Base-by-base conservation (phyloP, 2,329 filamentous ascomycete genomes). In the Aaosphaeria arxii region DNA sequence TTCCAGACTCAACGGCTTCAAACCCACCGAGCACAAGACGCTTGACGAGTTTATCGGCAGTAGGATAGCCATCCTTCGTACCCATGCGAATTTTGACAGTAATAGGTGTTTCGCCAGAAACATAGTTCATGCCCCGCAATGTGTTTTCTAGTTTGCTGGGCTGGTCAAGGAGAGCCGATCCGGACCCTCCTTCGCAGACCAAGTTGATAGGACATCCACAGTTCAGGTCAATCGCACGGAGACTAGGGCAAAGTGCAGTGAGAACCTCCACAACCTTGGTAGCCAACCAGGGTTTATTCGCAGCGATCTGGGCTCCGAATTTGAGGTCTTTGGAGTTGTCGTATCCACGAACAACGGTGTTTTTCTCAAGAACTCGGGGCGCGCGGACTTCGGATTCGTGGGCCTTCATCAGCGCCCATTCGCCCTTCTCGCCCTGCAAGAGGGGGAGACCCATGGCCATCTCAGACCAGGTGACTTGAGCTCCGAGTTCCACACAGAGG, bases 131-230 rank as follows among this genome's bases (percentile, higher is more conserved):
- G 58, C 94, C 94, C 54, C 91, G 83, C 40, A 99, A 80, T 73
- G 96, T 97, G 71, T 92, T 92, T 71, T 96, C 91, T 43, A 99
- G 76, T 72, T 96, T 97, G 49, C 84, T 84, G 30, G 83, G 88
- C 46, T 86, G 80, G 62, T 99, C 94, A n/a, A 99, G 84, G 11
- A 99, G 82, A 1, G 89, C 92, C 17, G 92, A 96, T 4, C 94
- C 94, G 38, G 89, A 90, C 44, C 94, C 94, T 41, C 87, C 81
- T 59, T 91, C 85, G 77, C 84, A 97, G 44, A 99, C 86, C 59
- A 96, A 83, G 66, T 99, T 94, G 64, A 99, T 96, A 4, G 94
- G 94, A 65, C 94, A 99, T 40, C 94, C 94, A 62, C 92, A 97
- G 76, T 99, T 99, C 58, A 99, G 77, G 64, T 99, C 94, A 55